Base-by-base conservation (phyloP, 495 filamentous ascomycete genomes). In the Cairneyella variabilis region DNA sequence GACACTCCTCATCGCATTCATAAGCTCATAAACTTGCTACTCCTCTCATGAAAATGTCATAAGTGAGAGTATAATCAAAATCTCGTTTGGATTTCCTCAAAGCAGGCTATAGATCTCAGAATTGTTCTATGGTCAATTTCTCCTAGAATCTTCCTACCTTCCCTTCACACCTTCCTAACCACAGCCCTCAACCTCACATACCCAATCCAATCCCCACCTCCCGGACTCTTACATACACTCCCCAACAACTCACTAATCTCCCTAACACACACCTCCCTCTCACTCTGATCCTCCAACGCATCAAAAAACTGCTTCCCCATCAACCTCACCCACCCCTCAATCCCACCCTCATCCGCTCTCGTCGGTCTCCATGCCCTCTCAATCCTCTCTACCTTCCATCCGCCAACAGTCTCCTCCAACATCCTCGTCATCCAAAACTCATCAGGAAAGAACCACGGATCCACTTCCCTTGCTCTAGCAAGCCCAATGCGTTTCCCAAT, bases 391-490 rank as follows among this genome's bases (percentile, higher is more conserved):
- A 89, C 77, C 49, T 66, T 64, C 63, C 85, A 90, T 6, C 84
- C 86, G 2, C 58, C 58, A 12, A 54, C 48, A 0, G 65, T 65
- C 16, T 68, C 58, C 55, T 78, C 74, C 56, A 90, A 64, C 50
- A 79, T 66, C 8, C 64, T 53, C 20, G 51, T 63, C 74, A 75
- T 80, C 25, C 61, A 57, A 12, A 43, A 37, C 54, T 81, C 83
- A 28, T 80, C 82, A 0, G 86, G 83, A 61, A 90, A 90, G 58
- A 85, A 88, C 88, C 88, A 91, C 16, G 86, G 87, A 51, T 73
- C 72, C 1, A 68, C 71, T 52, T 68, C 78, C 38, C 68, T 53
- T 0, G 76, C 81, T 27, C 64, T 51, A 21, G 68, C 65, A 0
- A 84, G 42, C 0, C 76, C 66, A 0, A 87, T 58, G 0, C 84